Conservation (phyloP, 306 rosid genomes). For the Herpetospermum pedunculosum region DNA sequence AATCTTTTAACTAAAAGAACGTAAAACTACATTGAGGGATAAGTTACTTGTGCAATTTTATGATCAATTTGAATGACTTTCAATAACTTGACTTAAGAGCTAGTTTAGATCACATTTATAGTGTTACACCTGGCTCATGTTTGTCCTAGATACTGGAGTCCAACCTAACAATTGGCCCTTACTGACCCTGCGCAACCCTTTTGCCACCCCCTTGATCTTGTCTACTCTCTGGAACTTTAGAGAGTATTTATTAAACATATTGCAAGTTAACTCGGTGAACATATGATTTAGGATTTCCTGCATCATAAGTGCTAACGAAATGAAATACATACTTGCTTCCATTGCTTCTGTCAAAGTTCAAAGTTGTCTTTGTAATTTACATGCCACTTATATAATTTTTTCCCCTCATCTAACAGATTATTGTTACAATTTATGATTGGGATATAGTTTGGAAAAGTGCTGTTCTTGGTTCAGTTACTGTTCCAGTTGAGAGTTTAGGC, state of each 20-base stretch:
- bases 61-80: not conserved
- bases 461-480: slow-evolving; percentile 90
- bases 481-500: slow-evolving; percentile 78
- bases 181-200: not conserved
- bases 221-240: not conserved
- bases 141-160: not conserved
- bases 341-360: not conserved
- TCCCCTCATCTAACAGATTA: slow-evolving; percentile 56
- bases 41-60: not conserved
- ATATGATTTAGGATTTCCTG: not conserved
- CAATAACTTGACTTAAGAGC: not conserved
- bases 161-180: not conserved
- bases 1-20: not conserved
- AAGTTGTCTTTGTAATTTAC: not conserved
- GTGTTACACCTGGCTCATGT: not conserved
- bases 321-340: not conserved
- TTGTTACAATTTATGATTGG: slow-evolving; percentile 93
- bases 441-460: slow-evolving; percentile 98
- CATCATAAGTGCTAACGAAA: not conserved
- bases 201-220: not conserved
- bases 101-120: not conserved
- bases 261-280: not conserved
- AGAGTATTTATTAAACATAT: not conserved
- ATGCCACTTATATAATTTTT: slow-evolving; percentile 34
- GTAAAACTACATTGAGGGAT: not conserved